Conservation (phyloP, 2,329 filamentous ascomycete species). For the Calycina marina region DNA sequence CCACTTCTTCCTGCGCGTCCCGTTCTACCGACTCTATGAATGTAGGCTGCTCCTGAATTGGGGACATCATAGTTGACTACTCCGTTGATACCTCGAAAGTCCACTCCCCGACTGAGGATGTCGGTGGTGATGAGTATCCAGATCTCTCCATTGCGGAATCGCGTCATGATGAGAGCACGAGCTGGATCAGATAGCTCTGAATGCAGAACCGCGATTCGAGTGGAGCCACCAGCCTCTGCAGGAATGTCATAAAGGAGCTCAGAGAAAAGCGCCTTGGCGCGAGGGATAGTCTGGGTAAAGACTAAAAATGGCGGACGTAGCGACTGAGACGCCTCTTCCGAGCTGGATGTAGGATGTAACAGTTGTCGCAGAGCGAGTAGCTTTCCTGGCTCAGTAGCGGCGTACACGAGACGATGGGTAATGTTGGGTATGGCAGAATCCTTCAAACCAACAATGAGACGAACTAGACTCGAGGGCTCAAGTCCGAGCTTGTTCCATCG, state of each 20-base stretch:
- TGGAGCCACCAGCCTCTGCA: slow-evolving; percentile 67
- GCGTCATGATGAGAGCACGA: slow-evolving; percentile 70
- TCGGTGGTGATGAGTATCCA: slow-evolving; percentile 97
- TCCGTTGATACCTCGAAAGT: slow-evolving; percentile 89
- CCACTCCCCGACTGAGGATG: slow-evolving; percentile 77
- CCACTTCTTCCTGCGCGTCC: slow-evolving; percentile 77
- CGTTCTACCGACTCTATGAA: slow-evolving; percentile 85
- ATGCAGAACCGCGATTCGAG: slow-evolving; percentile 80
- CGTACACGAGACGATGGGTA: slow-evolving; percentile 76
- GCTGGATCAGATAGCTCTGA: slow-evolving; percentile 66
- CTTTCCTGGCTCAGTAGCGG: slow-evolving; percentile 86
- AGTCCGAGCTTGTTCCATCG: slow-evolving; percentile 29
- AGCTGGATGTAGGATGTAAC: slow-evolving; percentile 55
- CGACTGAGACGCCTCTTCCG: slow-evolving; percentile 29
- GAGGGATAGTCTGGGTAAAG: slow-evolving; percentile 90
- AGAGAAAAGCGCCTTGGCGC: slow-evolving; percentile 72
- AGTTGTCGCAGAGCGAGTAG: slow-evolving; percentile 82
- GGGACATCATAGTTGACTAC: slow-evolving; percentile 98
- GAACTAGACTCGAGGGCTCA: slow-evolving; percentile 43
- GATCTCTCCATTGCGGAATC: slow-evolving; percentile 80
- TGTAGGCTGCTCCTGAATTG: slow-evolving; percentile 75
- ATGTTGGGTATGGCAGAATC: slow-evolving; percentile 92
- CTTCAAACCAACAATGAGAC: slow-evolving; percentile 89
- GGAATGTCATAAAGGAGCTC: slow-evolving; percentile 94
- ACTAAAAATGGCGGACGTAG: slow-evolving; percentile 83